phyloP scores from a whole-genome alignment of 106 monocot species.

The Dactylorhiza incarnata region DNA sequence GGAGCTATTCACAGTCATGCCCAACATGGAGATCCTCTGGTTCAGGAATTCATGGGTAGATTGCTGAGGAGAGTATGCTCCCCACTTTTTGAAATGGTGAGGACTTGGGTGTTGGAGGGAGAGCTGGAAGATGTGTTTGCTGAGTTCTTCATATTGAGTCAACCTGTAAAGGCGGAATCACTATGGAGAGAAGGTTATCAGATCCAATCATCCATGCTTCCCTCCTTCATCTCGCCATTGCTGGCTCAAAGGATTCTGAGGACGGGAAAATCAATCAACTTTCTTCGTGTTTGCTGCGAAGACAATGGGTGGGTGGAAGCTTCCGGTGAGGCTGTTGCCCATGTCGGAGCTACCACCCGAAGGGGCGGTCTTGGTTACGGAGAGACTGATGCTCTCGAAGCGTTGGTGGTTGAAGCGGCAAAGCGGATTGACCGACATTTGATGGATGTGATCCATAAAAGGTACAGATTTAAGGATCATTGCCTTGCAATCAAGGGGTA shows the following conservation, averaged over 20 bases:
- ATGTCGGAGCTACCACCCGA: conserved; percentile 73
- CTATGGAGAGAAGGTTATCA: conserved; percentile 89
- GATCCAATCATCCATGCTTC: conserved; percentile 82
- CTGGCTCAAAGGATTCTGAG: conserved; percentile 83
- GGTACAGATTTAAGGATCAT: conserved; percentile 84
- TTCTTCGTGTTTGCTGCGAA: conserved; percentile 91
- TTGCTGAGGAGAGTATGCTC: conserved; percentile 77
- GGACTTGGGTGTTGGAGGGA: conserved; percentile 89
- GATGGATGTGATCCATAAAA: conserved; percentile 69
- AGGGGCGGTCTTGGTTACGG: conserved; percentile 83
- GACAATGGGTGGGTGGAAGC: conserved; percentile 89
- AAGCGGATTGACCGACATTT: conserved; percentile 78
- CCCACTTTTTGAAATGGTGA: conserved; percentile 91
- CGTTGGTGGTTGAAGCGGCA: conserved; percentile 76
- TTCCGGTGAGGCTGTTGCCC: conserved; percentile 58
- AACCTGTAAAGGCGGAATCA: conserved; percentile 80
- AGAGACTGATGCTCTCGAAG: conserved; percentile 72
- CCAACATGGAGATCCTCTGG: conserved; percentile 79
- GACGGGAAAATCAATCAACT: conserved; percentile 96
- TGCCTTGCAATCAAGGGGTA: conserved; percentile 91
- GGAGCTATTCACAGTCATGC: conserved; percentile 74
- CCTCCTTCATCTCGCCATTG: conserved; percentile 72
- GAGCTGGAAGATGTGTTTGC: conserved; percentile 80
- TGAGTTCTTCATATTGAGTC: conserved; percentile 79
- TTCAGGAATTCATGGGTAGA: conserved; percentile 83